These are phyloP conservation scores for Saccharomyces hybrid DNA, from an alignment of 1,139 yeast genomes.

Conservation along the genomic window DNA sequence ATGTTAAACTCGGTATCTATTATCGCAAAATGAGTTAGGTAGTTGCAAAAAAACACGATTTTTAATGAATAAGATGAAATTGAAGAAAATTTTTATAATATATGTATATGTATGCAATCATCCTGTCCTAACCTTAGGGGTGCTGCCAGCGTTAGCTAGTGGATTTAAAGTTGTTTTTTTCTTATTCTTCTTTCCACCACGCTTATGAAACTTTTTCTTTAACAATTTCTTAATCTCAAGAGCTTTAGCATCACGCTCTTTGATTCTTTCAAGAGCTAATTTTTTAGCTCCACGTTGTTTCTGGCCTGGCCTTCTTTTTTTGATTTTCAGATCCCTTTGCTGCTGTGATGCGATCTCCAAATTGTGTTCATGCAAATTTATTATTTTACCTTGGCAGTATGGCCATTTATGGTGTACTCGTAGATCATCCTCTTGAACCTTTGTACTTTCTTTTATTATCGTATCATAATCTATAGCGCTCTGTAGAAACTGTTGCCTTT, in stretches of 20 bases:
- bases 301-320: conserved; percentile 41
- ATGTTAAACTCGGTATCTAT: conserved; percentile 23
- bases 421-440: conserved; percentile 9
- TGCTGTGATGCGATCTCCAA: conserved; percentile 29
- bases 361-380: conserved; percentile 41
- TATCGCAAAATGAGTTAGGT: conserved; percentile 1
- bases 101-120: conserved; percentile 13
- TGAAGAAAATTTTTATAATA: background rate
- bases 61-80: background rate
- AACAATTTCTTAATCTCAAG: conserved; percentile 25
- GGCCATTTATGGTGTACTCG: conserved; percentile 11
- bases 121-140: conserved; percentile 41
- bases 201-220: conserved; percentile 40
- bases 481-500: conserved; percentile 33
- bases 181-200: conserved; percentile 45
- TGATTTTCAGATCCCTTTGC: conserved; percentile 18
- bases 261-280: conserved; percentile 37
- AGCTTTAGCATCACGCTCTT: conserved; percentile 35
- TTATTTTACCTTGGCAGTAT: conserved; percentile 28
- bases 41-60: background rate
- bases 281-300: conserved; percentile 43
- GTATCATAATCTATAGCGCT: conserved; percentile 44
- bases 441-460: conserved; percentile 23
- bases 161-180: conserved; percentile 28
- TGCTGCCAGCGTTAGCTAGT: conserved; percentile 12